A percentile compares a stretch with the other conserved stretches of the same genome.
phyloP scores from a whole-genome alignment of 805 yeast species.

The Candida yuanshanica region DNA sequence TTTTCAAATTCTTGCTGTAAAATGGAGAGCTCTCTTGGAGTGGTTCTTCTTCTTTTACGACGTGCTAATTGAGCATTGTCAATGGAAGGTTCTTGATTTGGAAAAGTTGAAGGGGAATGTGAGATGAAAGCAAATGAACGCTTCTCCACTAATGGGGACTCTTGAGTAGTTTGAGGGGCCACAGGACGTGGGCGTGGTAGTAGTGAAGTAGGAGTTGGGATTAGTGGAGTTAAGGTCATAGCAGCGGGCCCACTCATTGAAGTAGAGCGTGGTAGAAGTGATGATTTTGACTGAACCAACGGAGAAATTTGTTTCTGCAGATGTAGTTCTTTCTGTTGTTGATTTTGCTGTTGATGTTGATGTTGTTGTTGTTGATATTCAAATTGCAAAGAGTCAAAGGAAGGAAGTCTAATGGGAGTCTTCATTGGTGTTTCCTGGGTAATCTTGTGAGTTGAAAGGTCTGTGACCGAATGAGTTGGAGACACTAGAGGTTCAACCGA shows the following conservation, averaged over 20 bases:
- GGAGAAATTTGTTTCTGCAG: no score
- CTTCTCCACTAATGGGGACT: slow-evolving; percentile 25
- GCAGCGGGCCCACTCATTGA: not conserved
- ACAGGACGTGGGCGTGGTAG: slow-evolving; percentile 4
- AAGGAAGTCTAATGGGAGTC: slow-evolving; percentile 24
- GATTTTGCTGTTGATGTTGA: no score
- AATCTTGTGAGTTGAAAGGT: slow-evolving; percentile 5
- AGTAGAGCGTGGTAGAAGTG: slow-evolving; percentile 1
- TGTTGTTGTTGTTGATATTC: slow-evolving; percentile 4
- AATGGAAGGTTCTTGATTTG: slow-evolving; percentile 73
- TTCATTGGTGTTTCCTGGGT: slow-evolving; percentile 5
- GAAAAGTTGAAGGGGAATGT: slow-evolving; percentile 87
- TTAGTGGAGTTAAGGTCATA: not conserved
- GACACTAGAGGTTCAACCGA: slow-evolving; percentile 7
- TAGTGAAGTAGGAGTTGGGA: slow-evolving; percentile 10
- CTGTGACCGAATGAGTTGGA: slow-evolving; percentile 9
- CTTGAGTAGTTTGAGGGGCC: slow-evolving; percentile 2
- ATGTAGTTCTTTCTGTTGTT: no score
- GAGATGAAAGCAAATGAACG: slow-evolving; percentile 78
- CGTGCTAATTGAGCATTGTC: slow-evolving; percentile 93
- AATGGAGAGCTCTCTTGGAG: slow-evolving; percentile 77
- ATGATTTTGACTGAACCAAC: slow-evolving; percentile 2
- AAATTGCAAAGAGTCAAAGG: slow-evolving; percentile 21
- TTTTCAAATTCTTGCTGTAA: slow-evolving; percentile 72
- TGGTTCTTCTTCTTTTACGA: slow-evolving; percentile 91